phyloP scores from a whole-genome alignment of 768 basidiomycete genomes.

The Crepidotus variabilis region DNA sequence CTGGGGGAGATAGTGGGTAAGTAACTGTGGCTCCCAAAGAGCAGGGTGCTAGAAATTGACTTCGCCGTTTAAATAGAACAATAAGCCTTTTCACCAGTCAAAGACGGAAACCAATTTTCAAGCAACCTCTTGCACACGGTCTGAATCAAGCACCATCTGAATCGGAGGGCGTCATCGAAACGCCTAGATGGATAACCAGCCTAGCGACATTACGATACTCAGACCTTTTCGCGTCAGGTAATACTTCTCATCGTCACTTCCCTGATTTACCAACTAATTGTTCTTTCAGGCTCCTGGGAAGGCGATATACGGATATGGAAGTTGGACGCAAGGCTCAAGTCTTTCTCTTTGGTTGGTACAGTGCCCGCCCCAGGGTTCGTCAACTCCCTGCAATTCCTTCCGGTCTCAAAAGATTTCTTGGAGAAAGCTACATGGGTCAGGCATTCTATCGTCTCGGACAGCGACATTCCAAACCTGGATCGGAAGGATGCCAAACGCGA shows the following conservation, averaged over 20 bases:
- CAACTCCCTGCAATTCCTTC: conserved; percentile 84
- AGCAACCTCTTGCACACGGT: conserved; percentile 84
- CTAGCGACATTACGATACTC: conserved; percentile 82
- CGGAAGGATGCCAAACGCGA: conserved; percentile 8
- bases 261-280: conserved; percentile 1
- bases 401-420: conserved; percentile 48
- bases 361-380: conserved; percentile 74
- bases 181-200: conserved; percentile 90
- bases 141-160: conserved; percentile 67
- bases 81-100: conserved; percentile 87
- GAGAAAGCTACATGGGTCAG: conserved; percentile 29
- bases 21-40: too few relatives aligned
- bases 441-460: not conserved
- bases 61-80: conserved; percentile 46
- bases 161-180: conserved; percentile 69
- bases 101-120: conserved; percentile 95
- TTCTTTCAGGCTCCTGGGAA: conserved; percentile 82
- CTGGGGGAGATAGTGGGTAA: conserved; percentile 95
- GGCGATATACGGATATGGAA: conserved; percentile 90
- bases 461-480: not conserved
- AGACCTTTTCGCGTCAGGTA: conserved; percentile 88
- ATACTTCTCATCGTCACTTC: conserved; percentile 13
- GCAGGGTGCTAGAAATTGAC: not conserved
- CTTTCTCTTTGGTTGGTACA: conserved; percentile 65
- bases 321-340: conserved; percentile 72